Conservation (phyloP, 441 rosid species). For the Euphorbia corollata region DNA sequence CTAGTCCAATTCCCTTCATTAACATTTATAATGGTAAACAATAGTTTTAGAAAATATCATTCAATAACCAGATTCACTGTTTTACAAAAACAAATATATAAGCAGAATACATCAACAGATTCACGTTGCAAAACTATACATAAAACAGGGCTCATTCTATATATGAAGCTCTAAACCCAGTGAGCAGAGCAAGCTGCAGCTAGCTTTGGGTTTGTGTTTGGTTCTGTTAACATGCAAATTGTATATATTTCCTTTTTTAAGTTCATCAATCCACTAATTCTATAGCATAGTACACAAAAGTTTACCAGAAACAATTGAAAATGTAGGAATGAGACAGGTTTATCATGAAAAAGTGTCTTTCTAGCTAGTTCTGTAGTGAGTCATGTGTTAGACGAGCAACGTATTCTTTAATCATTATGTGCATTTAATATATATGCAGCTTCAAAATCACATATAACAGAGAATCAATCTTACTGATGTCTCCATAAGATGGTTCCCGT, state of each 20-base stretch:
- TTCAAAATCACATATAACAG: slow-evolving; percentile 5
- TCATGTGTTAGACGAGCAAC: background rate
- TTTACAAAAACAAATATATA: background rate
- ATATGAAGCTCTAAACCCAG: background rate
- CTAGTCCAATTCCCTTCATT: background rate
- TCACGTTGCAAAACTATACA: background rate
- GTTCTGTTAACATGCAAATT: background rate
- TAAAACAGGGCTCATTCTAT: background rate
- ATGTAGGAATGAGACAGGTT: background rate
- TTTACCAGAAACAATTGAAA: background rate
- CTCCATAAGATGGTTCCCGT: slow-evolving; percentile 26
- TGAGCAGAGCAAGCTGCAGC: background rate
- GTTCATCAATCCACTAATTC: background rate
- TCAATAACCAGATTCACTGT: background rate
- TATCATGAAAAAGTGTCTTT: background rate
- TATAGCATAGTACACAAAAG: background rate
- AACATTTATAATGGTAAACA: background rate
- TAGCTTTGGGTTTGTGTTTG: background rate
- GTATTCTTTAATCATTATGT: background rate
- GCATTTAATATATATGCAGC: slow-evolving; percentile 8
- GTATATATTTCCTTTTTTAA: background rate
- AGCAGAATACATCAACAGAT: background rate
- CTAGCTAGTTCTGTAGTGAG: background rate
- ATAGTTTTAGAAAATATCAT: background rate
- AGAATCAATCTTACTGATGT: slow-evolving; percentile 38